Base-by-base conservation (phyloP, 2,329 filamentous ascomycete genomes). In the Aspergillus sp. region DNA sequence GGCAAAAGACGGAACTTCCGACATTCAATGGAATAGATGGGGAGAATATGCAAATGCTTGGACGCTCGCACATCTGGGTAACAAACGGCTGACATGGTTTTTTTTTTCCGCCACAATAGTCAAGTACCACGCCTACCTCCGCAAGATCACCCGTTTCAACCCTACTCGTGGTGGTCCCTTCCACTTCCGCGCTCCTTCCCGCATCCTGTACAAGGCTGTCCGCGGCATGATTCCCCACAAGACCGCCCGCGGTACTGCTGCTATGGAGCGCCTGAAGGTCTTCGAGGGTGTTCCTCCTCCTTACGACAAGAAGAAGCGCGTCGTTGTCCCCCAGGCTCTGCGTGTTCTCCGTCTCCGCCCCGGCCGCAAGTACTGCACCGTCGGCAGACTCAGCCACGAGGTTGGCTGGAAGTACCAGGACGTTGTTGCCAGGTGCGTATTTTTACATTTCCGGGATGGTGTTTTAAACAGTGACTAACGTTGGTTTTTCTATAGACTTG, bases 401-500 rank as follows among this genome's bases (percentile, higher is more conserved):
- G 95, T 98, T 77, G 95, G 95, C 84, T 99, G 95, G 95, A 99
- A 99, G 86, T 98, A 99, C 89, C 90, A 97, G 87, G 93, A 97
- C 79, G 93, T 99, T 77, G 95, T 99, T 83, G 89, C 89, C 75
- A 92, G 91, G 93, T 98, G 84, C 76, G 92, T 89, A 52, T 57
- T 53, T 24, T 24, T n/a, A 8, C 15, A 7, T 30, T 19, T 20
- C 52, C 24, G 27, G 57, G 58, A 64, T 54, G 13, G 17, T 17
- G 37, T 19, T 15, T 50, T 54, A 17, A 20, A 42, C 9, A 22
- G 58, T 61, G 49, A 58, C 64, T 70, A 70, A 65, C 57, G 33
- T n/a, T 49, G 44, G 39, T 51, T 27, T 37, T 41, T 34, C 51
- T 60, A 70, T 75, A 98, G 95, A 83, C 88, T 99, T 77, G 95